Base-by-base conservation (phyloP, 345 rosid genomes). In the Syzygium aromaticum region DNA sequence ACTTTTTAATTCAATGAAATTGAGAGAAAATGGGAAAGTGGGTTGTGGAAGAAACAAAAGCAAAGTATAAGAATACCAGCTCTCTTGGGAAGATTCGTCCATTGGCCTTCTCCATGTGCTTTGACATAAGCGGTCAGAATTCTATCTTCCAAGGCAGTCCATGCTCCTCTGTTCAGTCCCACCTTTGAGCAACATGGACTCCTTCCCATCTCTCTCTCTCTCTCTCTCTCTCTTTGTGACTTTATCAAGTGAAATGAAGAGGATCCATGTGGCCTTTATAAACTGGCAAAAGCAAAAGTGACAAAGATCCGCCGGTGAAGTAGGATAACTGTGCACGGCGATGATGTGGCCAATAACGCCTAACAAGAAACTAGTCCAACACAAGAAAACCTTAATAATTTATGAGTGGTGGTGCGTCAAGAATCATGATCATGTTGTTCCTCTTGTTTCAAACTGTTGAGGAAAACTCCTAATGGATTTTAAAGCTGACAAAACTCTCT, bases 161-260 rank as follows among this genome's bases (percentile, higher is more conserved):
- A 94, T 3, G 96, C 93, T 86, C 96, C 96, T 89, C 86, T 89
- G 87, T 91, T 94, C 49, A 93, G 88, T 56, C 94, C 96, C 77
- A 86, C 94, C 87, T 94, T 93, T 80, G 95, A 90, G 93, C 95
- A 93, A 54, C 94, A 94, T 53, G 96, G 96, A 88, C 91, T 90
- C 90, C 95, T 93, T 86, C 96, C 96, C 95, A 94, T 94, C 52
- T 85, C 33, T 77, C 84, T 80, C 51, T 49, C 57, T 33, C 54
- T 23, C 87, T 22, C 78, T 14, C 84, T 77, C 78, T 56, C 80
- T 63, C 52, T 28, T 15, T 11, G 5, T 5, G 49, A 73, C 80
- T 61, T n/a, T 73, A 38, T 38, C 22, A 33, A 49, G 49, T 5
- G 80, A 73, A 40, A 73, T 38, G 49, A 19, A 19, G 80, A 73